phyloP scores from a whole-genome alignment of 2,329 filamentous ascomycete species.

The Penicillium glabrum region DNA sequence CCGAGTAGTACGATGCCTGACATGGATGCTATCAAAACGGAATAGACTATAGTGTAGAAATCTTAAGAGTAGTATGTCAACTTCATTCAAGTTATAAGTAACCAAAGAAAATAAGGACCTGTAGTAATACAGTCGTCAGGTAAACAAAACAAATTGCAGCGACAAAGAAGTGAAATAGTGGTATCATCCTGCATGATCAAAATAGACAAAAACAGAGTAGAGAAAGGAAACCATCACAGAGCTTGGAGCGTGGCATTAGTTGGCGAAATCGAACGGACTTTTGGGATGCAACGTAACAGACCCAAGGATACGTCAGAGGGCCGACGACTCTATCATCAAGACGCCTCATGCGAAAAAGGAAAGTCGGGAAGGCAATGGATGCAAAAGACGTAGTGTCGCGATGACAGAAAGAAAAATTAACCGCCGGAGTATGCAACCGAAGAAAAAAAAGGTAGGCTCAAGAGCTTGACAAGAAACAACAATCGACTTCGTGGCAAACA shows the following conservation, averaged over 20 bases:
- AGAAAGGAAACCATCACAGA: slow-evolving; percentile 22
- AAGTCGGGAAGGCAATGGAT: not conserved
- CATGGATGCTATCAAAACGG: not conserved
- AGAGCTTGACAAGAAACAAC: slow-evolving; percentile 20
- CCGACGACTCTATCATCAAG: slow-evolving; percentile 21
- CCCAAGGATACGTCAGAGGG: slow-evolving; percentile 17
- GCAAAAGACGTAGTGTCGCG: slow-evolving; percentile 5
- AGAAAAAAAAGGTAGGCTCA: slow-evolving; percentile 18
- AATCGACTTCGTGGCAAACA: slow-evolving; percentile 20
- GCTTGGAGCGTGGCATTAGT: slow-evolving; percentile 23
- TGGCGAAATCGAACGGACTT: slow-evolving; percentile 19
- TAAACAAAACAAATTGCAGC: slow-evolving; percentile 18
- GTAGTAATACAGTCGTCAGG: slow-evolving; percentile 23
- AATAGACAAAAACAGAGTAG: slow-evolving; percentile 14
- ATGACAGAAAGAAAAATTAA: slow-evolving; percentile 12
- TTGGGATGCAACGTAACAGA: slow-evolving; percentile 25
- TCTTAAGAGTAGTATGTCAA: not conserved
- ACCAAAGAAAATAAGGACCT: slow-evolving; percentile 10
- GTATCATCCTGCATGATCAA: slow-evolving; percentile 37
- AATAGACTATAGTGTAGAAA: not conserved
- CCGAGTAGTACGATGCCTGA: not conserved
- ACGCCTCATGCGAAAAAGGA: slow-evolving; percentile 18
- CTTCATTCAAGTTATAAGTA: slow-evolving; percentile 2
- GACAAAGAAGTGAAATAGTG: slow-evolving; percentile 25
- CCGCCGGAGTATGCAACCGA: slow-evolving; percentile 29